phyloP scores from a whole-genome alignment of 257 asterid species.

The Solanum paucissectum region DNA sequence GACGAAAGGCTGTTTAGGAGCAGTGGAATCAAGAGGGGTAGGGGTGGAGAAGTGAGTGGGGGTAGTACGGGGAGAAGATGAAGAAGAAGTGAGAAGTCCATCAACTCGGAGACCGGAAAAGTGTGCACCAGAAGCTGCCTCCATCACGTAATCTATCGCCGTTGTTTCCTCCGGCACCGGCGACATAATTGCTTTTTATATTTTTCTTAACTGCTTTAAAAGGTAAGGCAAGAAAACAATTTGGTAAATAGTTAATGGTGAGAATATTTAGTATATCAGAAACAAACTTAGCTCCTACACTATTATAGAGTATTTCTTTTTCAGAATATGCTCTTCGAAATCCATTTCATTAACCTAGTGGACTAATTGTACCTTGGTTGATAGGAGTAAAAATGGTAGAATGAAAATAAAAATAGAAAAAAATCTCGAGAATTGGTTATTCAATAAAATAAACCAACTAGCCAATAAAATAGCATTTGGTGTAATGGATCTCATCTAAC shows the following conservation, averaged over 20 bases:
- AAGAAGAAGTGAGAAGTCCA: constrained; percentile 28
- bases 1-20: constrained; percentile 81
- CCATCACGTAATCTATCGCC: constrained; percentile 84
- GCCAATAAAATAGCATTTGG: neutral
- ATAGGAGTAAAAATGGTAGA: neutral
- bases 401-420: neutral
- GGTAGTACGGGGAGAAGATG: constrained; percentile 40
- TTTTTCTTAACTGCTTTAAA: neutral
- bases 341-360: neutral
- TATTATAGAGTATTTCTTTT: neutral
- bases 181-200: neutral
- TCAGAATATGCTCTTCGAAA: neutral
- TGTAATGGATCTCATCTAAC: neutral
- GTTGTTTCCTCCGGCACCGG: constrained; percentile 52
- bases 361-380: neutral
- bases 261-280: neutral
- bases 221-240: neutral
- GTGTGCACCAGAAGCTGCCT: constrained; percentile 85
- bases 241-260: neutral
- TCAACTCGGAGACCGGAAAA: constrained; percentile 88
- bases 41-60: constrained; percentile 22
- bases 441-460: too few species aligned
- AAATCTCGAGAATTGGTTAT: neutral
- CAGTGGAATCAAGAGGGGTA: constrained; percentile 26
- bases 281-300: neutral